Conservation (phyloP, 768 basidiomycete genomes). For the Mycena maculata region DNA sequence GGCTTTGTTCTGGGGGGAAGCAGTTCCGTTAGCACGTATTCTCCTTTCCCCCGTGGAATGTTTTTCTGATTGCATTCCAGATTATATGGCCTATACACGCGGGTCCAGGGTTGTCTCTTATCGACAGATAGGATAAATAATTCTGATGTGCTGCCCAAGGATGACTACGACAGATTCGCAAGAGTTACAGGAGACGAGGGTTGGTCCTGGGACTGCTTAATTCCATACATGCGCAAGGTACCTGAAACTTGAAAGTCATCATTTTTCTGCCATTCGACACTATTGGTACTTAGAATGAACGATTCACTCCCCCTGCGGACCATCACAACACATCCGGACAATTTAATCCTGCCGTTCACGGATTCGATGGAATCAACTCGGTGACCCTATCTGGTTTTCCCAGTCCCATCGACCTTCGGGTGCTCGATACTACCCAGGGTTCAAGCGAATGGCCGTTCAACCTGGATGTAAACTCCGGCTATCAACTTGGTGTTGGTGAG, state of each 20-base stretch:
- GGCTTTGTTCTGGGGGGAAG: constrained; percentile 30
- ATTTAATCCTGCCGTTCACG: constrained; percentile 43
- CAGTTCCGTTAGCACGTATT: constrained; percentile 24
- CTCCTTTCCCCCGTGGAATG: too few relatives aligned
- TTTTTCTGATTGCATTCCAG: too few relatives aligned
- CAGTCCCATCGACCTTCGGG: constrained; percentile 31
- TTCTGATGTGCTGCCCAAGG: too few relatives aligned
- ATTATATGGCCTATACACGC: too few relatives aligned
- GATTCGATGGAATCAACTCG: constrained; percentile 34
- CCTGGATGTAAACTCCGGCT: constrained; percentile 48
- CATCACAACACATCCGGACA: constrained; percentile 38
- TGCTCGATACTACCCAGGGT: constrained; percentile 40
- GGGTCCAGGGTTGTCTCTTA: too few relatives aligned
- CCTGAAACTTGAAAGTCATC: too few relatives aligned
- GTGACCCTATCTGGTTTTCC: constrained; percentile 38
- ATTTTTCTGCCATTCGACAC: not conserved
- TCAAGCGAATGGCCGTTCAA: constrained; percentile 39
- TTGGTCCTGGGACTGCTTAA: too few relatives aligned
- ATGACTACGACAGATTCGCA: too few relatives aligned
- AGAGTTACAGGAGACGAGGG: too few relatives aligned
- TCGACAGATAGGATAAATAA: too few relatives aligned
- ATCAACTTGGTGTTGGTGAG: constrained; percentile 28
- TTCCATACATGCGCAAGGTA: constrained; percentile 39
- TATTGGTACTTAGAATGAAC: constrained; percentile 30
- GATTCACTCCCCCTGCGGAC: constrained; percentile 29